Conservation (phyloP, 345 rosid genomes). For the Eucalyptus erythrocorys region DNA sequence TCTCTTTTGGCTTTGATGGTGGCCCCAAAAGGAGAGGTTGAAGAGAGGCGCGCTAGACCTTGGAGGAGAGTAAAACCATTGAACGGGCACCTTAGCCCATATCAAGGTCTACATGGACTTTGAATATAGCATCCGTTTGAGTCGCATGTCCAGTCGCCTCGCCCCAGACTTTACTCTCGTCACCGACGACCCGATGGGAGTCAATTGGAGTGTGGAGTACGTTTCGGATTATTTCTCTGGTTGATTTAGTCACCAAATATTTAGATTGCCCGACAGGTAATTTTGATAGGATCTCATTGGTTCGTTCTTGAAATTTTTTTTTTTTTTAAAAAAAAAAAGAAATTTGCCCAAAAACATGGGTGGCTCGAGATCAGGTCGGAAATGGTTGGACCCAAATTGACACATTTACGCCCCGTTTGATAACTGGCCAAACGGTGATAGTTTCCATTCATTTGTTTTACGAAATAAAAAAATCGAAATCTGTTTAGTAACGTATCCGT, state of each 20-base stretch:
- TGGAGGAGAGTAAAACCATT: not conserved
- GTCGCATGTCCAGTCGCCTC: not conserved
- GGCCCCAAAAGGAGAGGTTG: not conserved
- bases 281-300: not conserved
- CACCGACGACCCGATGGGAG: not conserved
- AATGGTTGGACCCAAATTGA: not conserved
- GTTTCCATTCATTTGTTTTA: too few species aligned
- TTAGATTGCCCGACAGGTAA: rapidly evolving
- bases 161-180: not conserved
- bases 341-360: not conserved
- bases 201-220: not conserved
- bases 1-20: not conserved
- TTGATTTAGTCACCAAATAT: not conserved
- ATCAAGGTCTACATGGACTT: not conserved
- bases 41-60: not conserved
- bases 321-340: rapidly evolving
- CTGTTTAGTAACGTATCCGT: rapidly evolving
- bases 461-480: too few species aligned
- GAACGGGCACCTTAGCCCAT: not conserved
- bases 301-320: not conserved
- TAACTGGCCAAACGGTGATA: rapidly evolving
- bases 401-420: rapidly evolving
- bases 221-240: not conserved
- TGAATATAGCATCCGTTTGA: not conserved
- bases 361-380: rapidly evolving